Conservation (phyloP, 768 basidiomycete genomes). For the Russula abietina region DNA sequence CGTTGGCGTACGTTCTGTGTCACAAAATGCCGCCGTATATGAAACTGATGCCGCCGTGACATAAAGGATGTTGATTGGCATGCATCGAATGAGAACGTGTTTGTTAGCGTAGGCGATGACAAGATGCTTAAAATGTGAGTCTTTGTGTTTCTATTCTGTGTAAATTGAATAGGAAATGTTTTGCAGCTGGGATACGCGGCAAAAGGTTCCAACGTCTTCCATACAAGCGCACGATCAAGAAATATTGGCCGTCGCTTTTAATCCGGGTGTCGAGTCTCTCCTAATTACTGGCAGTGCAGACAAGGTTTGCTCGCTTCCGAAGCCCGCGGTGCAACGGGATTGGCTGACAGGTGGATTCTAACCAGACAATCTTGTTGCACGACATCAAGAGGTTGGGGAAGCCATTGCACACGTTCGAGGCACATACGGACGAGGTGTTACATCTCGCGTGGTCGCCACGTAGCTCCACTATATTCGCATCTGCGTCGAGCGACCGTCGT, state of each 20-base stretch:
- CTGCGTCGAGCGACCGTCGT: slow-evolving; percentile 87
- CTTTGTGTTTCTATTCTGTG: neutral
- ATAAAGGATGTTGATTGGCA: slow-evolving; percentile 95
- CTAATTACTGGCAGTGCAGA: slow-evolving; percentile 90
- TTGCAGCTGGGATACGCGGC: slow-evolving; percentile 86
- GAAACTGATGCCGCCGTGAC: neutral
- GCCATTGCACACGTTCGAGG: slow-evolving; percentile 85
- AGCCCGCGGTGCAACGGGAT: neutral
- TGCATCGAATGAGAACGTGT: slow-evolving; percentile 68
- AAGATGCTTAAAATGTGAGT: slow-evolving; percentile 88
- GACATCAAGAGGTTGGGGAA: slow-evolving; percentile 72
- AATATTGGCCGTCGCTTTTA: slow-evolving; percentile 88
- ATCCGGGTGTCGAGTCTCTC: slow-evolving; percentile 71
- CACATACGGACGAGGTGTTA: slow-evolving; percentile 91
- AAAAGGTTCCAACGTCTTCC: slow-evolving; percentile 58
- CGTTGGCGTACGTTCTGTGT: slow-evolving; percentile 65
- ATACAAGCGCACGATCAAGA: slow-evolving; percentile 86
- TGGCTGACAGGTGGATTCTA: neutral
- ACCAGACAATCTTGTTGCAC: slow-evolving; percentile 80
- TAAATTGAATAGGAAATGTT: slow-evolving; percentile 9
- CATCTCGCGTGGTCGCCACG: slow-evolving; percentile 95
- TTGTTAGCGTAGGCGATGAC: slow-evolving; percentile 96
- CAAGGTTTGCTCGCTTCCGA: slow-evolving; percentile 52
- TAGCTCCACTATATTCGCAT: slow-evolving; percentile 87
- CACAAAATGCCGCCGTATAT: neutral